Base-by-base conservation (phyloP, 805 yeast genomes). In the Yarrowia sp. region DNA sequence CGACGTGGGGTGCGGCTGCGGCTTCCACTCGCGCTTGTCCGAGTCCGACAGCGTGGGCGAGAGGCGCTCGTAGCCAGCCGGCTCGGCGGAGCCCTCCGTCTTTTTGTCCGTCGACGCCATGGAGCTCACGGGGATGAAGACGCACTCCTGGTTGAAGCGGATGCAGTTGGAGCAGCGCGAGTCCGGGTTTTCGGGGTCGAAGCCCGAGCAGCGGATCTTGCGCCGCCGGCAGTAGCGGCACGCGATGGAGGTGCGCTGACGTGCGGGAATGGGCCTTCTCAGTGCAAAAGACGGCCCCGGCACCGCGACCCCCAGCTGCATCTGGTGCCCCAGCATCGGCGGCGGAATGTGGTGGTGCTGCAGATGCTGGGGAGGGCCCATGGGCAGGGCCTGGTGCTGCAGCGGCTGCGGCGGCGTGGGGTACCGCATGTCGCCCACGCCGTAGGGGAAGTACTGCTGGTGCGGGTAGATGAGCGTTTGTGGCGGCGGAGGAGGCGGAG, bases 141-240 rank as follows among this genome's bases (percentile, higher is more conserved):
- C 58, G 59, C 74, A 71, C 49, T 69, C 69, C 63, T 71, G 74
- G 62, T 67, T 68, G 65, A 68, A 69, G 39, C 69, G 64, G 13
- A 65, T 63, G 64, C 74, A 71, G 64, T 71, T 71, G 21, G 72
- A 39, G 61, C 74, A 71, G 38, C 70, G 67, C 9, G 69, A 64
- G 41, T 68, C 65, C n/a, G 64, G 65, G 19, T 63, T 65, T 22
- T 64, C 58, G 21, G 72, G 66, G 21, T 70, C 73, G 33, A 62
- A 69, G 12, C 74, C 74, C 19, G 70, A 68, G 62, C 74, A 71
- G 21, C 73, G 67, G 24, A 71, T 71, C 68, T 70, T 70, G 12
- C 73, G 66, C 10, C 73, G 66, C 9, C 73, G 67, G 58, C 73
- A 70, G 60, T 70, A 69, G 36, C 72, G 67, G 61, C 73, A 70